phyloP scores from a whole-genome alignment of 345 rosid genomes.

The Dipteronia sinensis region DNA sequence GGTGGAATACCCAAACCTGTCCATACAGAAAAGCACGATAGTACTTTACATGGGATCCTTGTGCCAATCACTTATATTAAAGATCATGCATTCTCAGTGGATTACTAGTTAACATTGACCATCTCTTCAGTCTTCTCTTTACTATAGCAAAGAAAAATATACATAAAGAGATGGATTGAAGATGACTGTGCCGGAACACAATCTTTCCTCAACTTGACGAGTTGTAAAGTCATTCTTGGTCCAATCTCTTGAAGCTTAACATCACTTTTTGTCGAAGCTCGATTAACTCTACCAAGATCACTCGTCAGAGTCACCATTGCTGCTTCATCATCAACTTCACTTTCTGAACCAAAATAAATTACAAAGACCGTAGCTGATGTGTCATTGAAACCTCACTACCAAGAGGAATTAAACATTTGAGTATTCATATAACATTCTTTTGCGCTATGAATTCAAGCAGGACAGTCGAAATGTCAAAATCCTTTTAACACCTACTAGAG shows the following conservation, averaged over 20 bases:
- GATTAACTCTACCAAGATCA: conserved; percentile 77
- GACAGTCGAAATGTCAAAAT: conserved; percentile 5
- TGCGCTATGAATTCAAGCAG: not conserved
- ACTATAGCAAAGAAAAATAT: too few relatives aligned
- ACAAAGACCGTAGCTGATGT: not conserved
- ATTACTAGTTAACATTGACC: not conserved
- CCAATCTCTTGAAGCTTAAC: conserved; percentile 94
- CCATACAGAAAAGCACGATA: not conserved
- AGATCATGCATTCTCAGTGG: not conserved
- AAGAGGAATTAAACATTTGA: not conserved
- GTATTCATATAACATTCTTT: not conserved
- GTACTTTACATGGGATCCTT: too few relatives aligned
- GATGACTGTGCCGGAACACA: conserved; percentile 33
- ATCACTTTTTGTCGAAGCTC: conserved; percentile 72
- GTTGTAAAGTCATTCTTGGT: conserved; percentile 90
- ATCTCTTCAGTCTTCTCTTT: not conserved
- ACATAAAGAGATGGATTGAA: conserved; percentile 32
- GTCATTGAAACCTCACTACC: not conserved
- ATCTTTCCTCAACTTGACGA: conserved; percentile 79
- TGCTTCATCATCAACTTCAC: conserved; percentile 94
- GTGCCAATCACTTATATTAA: too few relatives aligned
- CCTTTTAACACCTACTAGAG: not conserved
- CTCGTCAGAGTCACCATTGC: conserved; percentile 79
- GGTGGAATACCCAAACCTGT: not conserved
- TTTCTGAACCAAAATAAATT: conserved; percentile 53